phyloP scores from a whole-genome alignment of 768 basidiomycete genomes.

The Mycena chlorophos region DNA sequence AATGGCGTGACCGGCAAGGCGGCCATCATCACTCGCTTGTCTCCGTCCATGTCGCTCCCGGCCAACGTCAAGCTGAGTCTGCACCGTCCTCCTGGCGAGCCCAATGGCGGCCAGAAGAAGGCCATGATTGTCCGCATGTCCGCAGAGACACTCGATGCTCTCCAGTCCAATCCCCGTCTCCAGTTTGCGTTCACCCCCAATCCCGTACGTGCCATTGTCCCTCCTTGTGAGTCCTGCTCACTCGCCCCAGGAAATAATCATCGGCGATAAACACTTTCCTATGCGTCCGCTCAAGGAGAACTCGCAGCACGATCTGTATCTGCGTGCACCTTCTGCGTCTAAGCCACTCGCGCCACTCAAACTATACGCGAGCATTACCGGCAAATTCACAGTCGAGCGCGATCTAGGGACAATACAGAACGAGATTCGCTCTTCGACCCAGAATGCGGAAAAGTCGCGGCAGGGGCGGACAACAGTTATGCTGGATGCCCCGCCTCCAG shows the following conservation, averaged over 20 bases:
- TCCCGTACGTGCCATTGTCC: constrained; percentile 46
- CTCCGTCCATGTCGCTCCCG: constrained; percentile 63
- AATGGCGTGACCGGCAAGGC: neutral
- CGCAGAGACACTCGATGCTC: constrained; percentile 67
- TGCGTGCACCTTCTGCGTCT: constrained; percentile 56
- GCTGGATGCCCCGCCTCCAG: constrained; percentile 45
- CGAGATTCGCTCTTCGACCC: constrained; percentile 47
- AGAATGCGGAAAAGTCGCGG: constrained; percentile 44
- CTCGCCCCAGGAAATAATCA: constrained; percentile 57
- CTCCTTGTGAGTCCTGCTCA: neutral
- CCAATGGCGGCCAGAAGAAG: constrained; percentile 62
- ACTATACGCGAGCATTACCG: constrained; percentile 71
- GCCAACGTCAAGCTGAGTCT: constrained; percentile 53
- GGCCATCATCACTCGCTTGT: neutral
- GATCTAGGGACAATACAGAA: constrained; percentile 51
- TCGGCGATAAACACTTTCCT: constrained; percentile 64
- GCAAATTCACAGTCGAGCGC: constrained; percentile 67
- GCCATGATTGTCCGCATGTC: constrained; percentile 80
- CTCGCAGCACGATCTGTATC: constrained; percentile 69
- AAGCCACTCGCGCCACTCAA: constrained; percentile 69
- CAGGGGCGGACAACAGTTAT: constrained; percentile 48
- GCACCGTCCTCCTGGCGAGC: constrained; percentile 55
- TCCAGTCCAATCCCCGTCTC: constrained; percentile 52
- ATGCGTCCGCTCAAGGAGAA: constrained; percentile 56
- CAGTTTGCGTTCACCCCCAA: constrained; percentile 62